Base-by-base conservation (phyloP, 345 rosid genomes). In the Punica granatum region DNA sequence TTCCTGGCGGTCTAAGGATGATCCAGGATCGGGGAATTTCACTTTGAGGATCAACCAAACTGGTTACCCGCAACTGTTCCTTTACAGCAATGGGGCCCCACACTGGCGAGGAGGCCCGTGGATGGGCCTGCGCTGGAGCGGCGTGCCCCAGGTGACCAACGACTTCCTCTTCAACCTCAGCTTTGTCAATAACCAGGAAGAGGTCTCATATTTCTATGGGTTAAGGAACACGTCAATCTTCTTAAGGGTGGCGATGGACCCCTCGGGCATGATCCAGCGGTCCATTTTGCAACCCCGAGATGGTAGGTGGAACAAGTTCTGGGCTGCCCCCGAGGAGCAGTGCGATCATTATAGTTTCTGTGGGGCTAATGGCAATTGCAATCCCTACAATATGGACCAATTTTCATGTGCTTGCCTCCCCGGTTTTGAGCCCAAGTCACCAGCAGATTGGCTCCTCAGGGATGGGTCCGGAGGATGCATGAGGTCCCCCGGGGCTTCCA, bases 341-440 rank as follows among this genome's bases (percentile, higher is more conserved):
- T 92, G 97, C 39, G 98, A 90, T 34, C 61, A 48, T 66, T 85
- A 87, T 41, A 36, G 70, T 14, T 78, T n/a, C n/a, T n/a, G n/a
- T n/a, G n/a, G n/a, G n/a, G n/a, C n/a, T n/a, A n/a, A n/a, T n/a
- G n/a, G n/a, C 58, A 51, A 51, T 30, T 51, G 58, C 58, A 23
- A 51, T 30, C 58, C 58, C 1, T 51, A 51, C 58, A 70, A 75
- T 7, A 49, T 75, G 0, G 85, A 69, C 1, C 64, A 65, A 60
- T 81, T 75, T 42, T 82, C 75, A 56, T 88, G 96, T 66, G 37
- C 43, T 0, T 92, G 98, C 70, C 44, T 88, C 9, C 92, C 92
- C 0, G 96, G 95, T 3, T 88, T 78, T 53, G 81, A 81, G 63
- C 98, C 98, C 14, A 83, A 67, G 44, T n/a, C n/a, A n/a, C n/a